Evolutionary conservation across 805 yeast species (phyloP).

Genomic region (Schwanniomyces sp.): DNA sequence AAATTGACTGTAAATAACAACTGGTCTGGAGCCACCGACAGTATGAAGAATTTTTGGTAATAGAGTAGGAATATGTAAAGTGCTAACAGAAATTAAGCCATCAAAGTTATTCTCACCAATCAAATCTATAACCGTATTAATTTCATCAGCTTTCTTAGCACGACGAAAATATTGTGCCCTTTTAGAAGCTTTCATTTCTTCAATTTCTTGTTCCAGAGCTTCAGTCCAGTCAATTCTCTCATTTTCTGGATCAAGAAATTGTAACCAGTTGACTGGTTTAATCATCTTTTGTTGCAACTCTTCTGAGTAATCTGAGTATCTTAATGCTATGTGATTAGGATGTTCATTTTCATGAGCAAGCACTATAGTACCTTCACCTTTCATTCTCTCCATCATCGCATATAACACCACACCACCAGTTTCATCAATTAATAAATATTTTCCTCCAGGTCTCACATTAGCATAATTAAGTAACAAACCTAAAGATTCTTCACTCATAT

Average conservation of each 20-base stretch:
- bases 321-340: conserved; percentile 71
- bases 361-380: conserved; percentile 67
- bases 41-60: conserved; percentile 61
- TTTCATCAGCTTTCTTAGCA: conserved; percentile 53
- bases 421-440: conserved; percentile 85
- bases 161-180: conserved; percentile 68
- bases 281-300: conserved; percentile 54
- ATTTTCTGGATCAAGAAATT: conserved; percentile 75
- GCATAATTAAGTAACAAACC: conserved; percentile 77
- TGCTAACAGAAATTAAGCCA: conserved; percentile 70
- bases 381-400: conserved; percentile 88
- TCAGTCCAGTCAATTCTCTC: conserved; percentile 49
- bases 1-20: conserved; percentile 77
- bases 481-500: conserved; percentile 80
- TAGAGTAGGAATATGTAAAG: conserved; percentile 66
- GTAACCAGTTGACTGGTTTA: conserved; percentile 72
- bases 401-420: conserved; percentile 90
- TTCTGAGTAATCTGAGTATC: conserved; percentile 63
- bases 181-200: conserved; percentile 56
- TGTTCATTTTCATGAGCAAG: conserved; percentile 92
- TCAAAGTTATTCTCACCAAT: conserved; percentile 62
- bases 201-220: conserved; percentile 51
- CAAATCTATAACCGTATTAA: conserved; percentile 49
- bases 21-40: conserved; percentile 82
- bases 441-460: conserved; percentile 87